Evolutionary conservation across 2,329 filamentous ascomycete species (phyloP).

Genomic region (Alternaria triticimaculans): DNA sequence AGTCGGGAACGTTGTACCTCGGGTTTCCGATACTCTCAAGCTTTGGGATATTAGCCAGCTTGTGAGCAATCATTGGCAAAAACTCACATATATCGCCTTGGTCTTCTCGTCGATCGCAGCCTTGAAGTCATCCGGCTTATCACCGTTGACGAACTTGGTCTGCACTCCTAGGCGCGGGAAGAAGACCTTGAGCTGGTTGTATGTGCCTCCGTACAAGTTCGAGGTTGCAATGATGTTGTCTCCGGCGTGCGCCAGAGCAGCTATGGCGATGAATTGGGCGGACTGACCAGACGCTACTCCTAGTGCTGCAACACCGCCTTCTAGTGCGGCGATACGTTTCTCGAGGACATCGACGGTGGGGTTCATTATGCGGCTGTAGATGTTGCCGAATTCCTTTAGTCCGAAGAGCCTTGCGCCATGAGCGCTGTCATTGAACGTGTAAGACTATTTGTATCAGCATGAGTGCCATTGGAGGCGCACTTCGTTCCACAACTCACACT

Average conservation of each 20-base stretch:
- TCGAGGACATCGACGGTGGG: constrained; percentile 96
- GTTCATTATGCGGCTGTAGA: constrained; percentile 85
- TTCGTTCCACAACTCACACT: constrained; percentile 59
- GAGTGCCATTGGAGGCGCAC: not conserved
- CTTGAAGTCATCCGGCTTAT: constrained; percentile 78
- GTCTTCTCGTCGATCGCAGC: constrained; percentile 89
- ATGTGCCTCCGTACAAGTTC: constrained; percentile 89
- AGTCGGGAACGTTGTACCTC: constrained; percentile 89
- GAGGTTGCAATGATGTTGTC: constrained; percentile 94
- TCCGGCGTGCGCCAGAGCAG: constrained; percentile 81
- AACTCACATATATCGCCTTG: constrained; percentile 79
- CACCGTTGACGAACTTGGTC: constrained; percentile 86
- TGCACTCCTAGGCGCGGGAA: constrained; percentile 84
- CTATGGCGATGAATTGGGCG: constrained; percentile 89
- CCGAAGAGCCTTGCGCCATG: constrained; percentile 94
- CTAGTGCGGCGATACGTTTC: constrained; percentile 92
- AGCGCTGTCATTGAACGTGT: constrained; percentile 91
- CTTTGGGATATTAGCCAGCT: not conserved
- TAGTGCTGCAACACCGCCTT: constrained; percentile 87
- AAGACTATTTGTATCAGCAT: constrained; percentile 66
- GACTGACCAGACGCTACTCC: constrained; percentile 86
- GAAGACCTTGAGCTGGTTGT: constrained; percentile 95
- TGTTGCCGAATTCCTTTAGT: constrained; percentile 96
- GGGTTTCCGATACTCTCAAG: constrained; percentile 90
- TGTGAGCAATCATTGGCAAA: not conserved